Evolutionary conservation across 2,329 filamentous ascomycete species (phyloP).

Genomic region (Madurella fahalii): DNA sequence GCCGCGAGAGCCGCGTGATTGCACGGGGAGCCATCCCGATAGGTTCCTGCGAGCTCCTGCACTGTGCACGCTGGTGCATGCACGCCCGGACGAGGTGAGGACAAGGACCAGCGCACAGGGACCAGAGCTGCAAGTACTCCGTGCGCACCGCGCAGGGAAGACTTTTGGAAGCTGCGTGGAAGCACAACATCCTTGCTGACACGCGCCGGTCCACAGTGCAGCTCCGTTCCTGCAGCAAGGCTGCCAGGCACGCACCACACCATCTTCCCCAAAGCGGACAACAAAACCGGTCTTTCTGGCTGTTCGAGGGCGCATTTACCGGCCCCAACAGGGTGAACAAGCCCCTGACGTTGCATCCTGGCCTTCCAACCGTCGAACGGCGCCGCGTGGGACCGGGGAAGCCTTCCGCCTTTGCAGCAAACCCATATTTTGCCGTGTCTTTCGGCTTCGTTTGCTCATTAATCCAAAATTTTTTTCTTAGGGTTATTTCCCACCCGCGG

Average conservation of each 20-base stretch:
- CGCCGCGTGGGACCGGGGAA: slow-evolving; percentile 20
- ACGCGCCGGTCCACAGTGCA: not conserved
- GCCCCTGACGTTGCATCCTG: slow-evolving; percentile 7
- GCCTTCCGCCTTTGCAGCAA: slow-evolving; percentile 18
- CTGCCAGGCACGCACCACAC: not conserved
- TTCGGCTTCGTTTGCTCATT: not conserved
- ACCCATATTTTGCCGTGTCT: slow-evolving; percentile 6
- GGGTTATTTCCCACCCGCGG: slow-evolving; percentile 1
- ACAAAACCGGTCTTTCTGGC: not conserved
- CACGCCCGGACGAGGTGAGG: too few relatives aligned
- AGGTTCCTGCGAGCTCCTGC: too few relatives aligned
- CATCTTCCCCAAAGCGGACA: not conserved
- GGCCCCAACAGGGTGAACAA: not conserved
- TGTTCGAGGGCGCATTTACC: slow-evolving; percentile 2
- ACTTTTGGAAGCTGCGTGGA: slow-evolving; percentile 17
- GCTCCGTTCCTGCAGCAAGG: not conserved
- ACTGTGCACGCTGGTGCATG: too few relatives aligned
- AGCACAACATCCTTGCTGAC: slow-evolving; percentile 11
- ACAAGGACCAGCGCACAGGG: too few relatives aligned
- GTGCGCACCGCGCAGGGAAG: slow-evolving; percentile 6
- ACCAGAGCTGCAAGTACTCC: not conserved
- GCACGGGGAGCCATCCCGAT: too few relatives aligned
- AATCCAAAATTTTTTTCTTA: slow-evolving; percentile 8
- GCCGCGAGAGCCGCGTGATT: too few relatives aligned
- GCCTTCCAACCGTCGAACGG: slow-evolving; percentile 17